A percentile compares a stretch with the other conserved stretches of the same genome.
phyloP scores from a whole-genome alignment of 495 filamentous ascomycete genomes.

The Xylaria intraflava region DNA sequence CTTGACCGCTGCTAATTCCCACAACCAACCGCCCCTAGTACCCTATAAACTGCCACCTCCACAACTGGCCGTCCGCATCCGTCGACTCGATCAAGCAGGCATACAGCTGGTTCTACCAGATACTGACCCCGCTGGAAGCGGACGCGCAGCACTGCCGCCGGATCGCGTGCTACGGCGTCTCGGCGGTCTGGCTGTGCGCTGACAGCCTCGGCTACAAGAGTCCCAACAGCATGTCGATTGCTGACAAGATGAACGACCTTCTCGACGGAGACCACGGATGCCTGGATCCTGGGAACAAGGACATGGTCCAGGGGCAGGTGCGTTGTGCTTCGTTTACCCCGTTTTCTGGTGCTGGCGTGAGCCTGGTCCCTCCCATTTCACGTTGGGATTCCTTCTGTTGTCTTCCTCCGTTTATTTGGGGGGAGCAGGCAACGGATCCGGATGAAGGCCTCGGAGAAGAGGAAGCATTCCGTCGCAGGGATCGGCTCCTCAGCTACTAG shows the following conservation, averaged over 20 bases:
- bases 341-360: too few species aligned
- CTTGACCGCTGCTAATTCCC: background rate
- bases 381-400: background rate
- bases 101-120: conserved; percentile 9
- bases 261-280: conserved; percentile 8
- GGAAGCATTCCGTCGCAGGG: too few species aligned
- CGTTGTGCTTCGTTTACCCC: background rate
- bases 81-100: conserved; percentile 8
- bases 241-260: conserved; percentile 8
- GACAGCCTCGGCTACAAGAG: conserved; percentile 4
- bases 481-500: too few species aligned
- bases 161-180: conserved; percentile 4
- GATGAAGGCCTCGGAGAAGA: too few species aligned
- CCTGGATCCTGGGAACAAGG: background rate
- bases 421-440: too few species aligned
- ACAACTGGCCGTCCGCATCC: conserved; percentile 11
- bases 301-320: conserved; percentile 8
- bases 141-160: conserved; percentile 11
- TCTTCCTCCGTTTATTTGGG: too few species aligned
- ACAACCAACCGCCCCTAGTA: background rate
- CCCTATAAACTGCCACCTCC: conserved; percentile 10
- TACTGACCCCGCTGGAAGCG: conserved; percentile 5
- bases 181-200: conserved; percentile 9
- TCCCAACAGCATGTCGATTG: conserved; percentile 4
- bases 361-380: too few species aligned